Conservation (phyloP, 2,329 filamentous ascomycete species). For the Mollisia scopiformis region DNA sequence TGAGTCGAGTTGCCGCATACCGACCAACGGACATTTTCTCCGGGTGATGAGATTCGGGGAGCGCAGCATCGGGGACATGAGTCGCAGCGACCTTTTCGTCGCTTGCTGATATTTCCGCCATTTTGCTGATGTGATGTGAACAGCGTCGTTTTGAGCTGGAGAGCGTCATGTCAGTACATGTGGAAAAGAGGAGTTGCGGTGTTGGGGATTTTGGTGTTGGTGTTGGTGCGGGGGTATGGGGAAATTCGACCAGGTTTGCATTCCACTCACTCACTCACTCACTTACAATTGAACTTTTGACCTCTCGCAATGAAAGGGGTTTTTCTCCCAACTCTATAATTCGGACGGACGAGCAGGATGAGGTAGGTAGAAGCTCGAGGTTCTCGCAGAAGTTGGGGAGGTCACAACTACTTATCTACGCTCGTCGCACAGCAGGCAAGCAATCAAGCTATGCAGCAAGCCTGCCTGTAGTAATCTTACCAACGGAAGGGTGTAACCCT, state of each 20-base stretch:
- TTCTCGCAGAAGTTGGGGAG: neutral
- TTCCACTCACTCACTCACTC: too few relatives aligned
- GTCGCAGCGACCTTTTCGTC: neutral
- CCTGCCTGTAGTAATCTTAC: too few relatives aligned
- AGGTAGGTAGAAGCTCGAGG: neutral
- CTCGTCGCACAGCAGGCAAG: neutral
- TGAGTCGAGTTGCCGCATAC: slow-evolving; percentile 56
- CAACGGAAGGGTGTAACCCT: neutral
- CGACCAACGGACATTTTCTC: slow-evolving; percentile 22
- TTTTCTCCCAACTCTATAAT: neutral
- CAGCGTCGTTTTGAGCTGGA: neutral
- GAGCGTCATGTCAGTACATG: neutral
- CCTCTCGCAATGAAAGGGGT: neutral
- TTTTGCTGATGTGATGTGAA: neutral
- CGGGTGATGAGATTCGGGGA: slow-evolving; percentile 24
- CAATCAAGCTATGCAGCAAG: neutral
- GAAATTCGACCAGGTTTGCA: neutral
- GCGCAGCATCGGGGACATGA: neutral
- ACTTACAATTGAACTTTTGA: neutral
- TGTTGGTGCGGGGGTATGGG: neutral
- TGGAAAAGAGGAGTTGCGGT: neutral
- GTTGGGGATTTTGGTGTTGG: neutral
- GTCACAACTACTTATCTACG: neutral
- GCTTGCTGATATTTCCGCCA: neutral
- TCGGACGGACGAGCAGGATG: neutral